Evolutionary conservation across 345 rosid genomes (phyloP), one percentile per base, ranked within the genome.

Genomic region (Reutealis trisperma): DNA sequence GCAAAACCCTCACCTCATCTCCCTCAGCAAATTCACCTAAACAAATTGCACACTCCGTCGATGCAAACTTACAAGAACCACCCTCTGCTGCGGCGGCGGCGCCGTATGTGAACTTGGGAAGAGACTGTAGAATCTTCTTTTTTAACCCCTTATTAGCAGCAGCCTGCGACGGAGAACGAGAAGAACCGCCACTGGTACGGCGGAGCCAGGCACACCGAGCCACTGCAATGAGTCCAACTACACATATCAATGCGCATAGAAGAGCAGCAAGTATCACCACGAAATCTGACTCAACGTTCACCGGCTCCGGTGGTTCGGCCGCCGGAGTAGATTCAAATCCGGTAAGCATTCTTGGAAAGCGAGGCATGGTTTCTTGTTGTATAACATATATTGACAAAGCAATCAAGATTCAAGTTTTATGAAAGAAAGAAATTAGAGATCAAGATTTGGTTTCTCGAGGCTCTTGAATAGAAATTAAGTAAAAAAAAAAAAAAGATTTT

Each of bases 41-140:
- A 87, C 98, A 93, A 27, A 93, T 93, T 0, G 92, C 90, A 71
- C 98, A 93, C 78, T 92, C 98, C 5, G 79, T n/a, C 6, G 79
- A 49, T 47, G 72, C 47, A 70, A 76, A 54, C 59, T 54, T 54
- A 54, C 59, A 54, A 19, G 59, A 54, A 70, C 72, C 3, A 74
- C 44, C 52, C 70, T 12, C 79, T 7, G 77, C 78, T 18, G 60
- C 73, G 27, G 44, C 73, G 27, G 44, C 42, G 22, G 63, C 63
- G 24, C 86, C 76, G 88, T 87, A 91, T 41, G 87, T 88, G 78
- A 89, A 70, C 67, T 80, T 89, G 16, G 98, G 98, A 9, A 93
- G 90, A 21, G 90, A 82, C 44, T 81, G 84, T 18, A 93, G 87
- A 27, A 86, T 83, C 82, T 91, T 91, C 91, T 88, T 91, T 71